Evolutionary conservation across 768 basidiomycete genomes (phyloP), one percentile per base, ranked within the genome.

Genomic region (Tricholoma bakamatsutake): DNA sequence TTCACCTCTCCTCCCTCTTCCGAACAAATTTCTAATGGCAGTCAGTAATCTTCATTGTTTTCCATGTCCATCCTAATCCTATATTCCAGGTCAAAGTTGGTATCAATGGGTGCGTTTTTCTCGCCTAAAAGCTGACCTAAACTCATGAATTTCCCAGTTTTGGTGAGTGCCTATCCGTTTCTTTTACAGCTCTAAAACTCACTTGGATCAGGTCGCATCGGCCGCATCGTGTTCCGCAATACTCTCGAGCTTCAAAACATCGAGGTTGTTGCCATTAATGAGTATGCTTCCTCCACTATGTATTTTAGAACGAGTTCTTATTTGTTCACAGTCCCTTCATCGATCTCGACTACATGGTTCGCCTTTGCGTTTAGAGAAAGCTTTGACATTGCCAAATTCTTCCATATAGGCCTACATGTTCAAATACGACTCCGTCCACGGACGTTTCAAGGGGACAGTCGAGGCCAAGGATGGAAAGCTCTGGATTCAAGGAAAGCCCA

Each of bases 141-240:
- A 57, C 56, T 56, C 49, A 42, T 53, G 47, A 57, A 62, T 51
- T 63, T 54, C 51, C 34, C 56, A 87, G 88, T 79, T 93, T 93
- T 75, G 90, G 91, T 91, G 69, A 69, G 87, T 66, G 43, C 17
- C 17, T 53, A 17, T 43, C 13, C 45, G 21, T 31, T 27, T 35
- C 31, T 40, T 35, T 17, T 50, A 17, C 12, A 11, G 6, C 13
- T 27, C 31, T 50, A 35, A 61, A 5, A 24, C 45, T 64, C n/a
- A 67, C 39, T 5, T 48, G 30, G 18, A 49, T 10, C 53, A 93
- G 96, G 96, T 81, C 96, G 97, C 81, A 98, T 98, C 70, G 96
- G 97, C 73, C 96, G 97, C 76, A 96, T 98, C 72, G 97, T 98
- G 62, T 80, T 89, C 73, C 89, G 97, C 64, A 98, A 98, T 80